phyloP scores from a whole-genome alignment of 2,329 filamentous ascomycete genomes.

The Sclerotinia minor region DNA sequence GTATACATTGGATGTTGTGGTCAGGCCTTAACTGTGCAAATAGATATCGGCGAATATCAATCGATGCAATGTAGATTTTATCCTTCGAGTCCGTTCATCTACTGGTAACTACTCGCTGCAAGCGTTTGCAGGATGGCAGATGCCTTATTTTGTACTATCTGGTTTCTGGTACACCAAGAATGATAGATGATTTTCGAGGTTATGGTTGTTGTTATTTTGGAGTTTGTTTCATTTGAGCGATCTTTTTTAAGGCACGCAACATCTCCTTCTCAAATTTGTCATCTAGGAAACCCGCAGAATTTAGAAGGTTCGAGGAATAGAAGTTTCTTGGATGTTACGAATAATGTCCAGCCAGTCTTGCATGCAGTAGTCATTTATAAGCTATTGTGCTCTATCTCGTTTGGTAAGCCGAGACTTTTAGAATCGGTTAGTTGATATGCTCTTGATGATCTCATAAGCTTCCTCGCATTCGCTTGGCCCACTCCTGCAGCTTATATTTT shows the following conservation, averaged over 20 bases:
- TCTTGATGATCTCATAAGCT: not conserved
- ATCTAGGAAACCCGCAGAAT: not conserved
- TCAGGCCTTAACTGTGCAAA: no score
- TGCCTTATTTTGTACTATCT: not conserved
- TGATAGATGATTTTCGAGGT: not conserved
- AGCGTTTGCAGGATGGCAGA: not conserved
- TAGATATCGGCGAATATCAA: no score
- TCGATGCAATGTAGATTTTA: no score
- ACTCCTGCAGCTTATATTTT: not conserved
- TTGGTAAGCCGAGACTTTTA: not conserved
- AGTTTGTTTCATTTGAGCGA: not conserved
- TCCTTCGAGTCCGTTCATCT: not conserved
- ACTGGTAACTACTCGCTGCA: not conserved
- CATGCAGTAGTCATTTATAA: not conserved
- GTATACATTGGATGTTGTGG: no score
- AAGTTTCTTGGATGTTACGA: not conserved
- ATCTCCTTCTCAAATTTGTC: not conserved
- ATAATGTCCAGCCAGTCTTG: not conserved
- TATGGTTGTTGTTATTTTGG: not conserved
- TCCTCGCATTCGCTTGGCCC: not conserved
- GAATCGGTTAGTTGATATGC: no score
- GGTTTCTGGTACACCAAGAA: constrained; percentile 5
- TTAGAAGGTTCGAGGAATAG: not conserved
- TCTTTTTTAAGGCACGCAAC: not conserved
- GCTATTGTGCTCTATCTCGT: no score